phyloP scores from a whole-genome alignment of 805 yeast genomes.

The Helenozyma rhizophorensis region DNA sequence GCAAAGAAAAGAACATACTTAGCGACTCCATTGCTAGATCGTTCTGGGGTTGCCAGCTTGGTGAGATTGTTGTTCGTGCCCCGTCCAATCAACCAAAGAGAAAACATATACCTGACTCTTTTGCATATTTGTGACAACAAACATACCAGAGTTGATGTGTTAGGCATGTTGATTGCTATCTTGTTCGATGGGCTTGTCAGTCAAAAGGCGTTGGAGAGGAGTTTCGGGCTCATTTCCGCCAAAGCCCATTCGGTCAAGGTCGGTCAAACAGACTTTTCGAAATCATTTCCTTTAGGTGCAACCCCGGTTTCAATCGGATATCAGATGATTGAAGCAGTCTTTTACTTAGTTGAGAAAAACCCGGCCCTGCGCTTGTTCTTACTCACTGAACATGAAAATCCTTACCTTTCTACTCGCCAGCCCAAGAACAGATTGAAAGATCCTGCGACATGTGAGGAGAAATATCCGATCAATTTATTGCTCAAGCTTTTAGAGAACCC shows the following conservation, averaged over 20 bases:
- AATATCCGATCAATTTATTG: conserved; percentile 70
- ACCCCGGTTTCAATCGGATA: conserved; percentile 70
- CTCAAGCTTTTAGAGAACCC: conserved; percentile 58
- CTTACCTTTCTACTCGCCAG: conserved; percentile 31
- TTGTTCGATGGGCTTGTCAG: conserved; percentile 71
- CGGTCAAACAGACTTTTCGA: conserved; percentile 3
- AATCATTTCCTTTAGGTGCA: conserved; percentile 48
- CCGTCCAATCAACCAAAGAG: conserved; percentile 58
- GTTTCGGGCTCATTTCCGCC: conserved; percentile 52
- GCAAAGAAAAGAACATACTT: conserved; percentile 17
- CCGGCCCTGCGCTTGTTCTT: conserved; percentile 68
- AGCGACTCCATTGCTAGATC: conserved; percentile 63
- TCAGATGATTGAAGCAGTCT: conserved; percentile 73
- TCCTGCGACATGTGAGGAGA: conserved; percentile 40
- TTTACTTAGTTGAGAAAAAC: conserved; percentile 63
- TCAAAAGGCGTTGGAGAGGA: conserved; percentile 55
- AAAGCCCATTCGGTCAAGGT: conserved; percentile 31
- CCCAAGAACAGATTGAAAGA: conserved; percentile 10
- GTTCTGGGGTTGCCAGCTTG: conserved; percentile 69
- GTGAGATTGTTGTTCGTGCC: conserved; percentile 71
- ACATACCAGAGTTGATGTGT: conserved; percentile 71
- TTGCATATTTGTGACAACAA: conserved; percentile 68
- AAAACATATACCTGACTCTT: conserved; percentile 59
- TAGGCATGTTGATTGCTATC: conserved; percentile 62
- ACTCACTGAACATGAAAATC: conserved; percentile 65